Evolutionary conservation across 139 green algal species (phyloP).

Genomic region (Spirogloea muscicola): DNA sequence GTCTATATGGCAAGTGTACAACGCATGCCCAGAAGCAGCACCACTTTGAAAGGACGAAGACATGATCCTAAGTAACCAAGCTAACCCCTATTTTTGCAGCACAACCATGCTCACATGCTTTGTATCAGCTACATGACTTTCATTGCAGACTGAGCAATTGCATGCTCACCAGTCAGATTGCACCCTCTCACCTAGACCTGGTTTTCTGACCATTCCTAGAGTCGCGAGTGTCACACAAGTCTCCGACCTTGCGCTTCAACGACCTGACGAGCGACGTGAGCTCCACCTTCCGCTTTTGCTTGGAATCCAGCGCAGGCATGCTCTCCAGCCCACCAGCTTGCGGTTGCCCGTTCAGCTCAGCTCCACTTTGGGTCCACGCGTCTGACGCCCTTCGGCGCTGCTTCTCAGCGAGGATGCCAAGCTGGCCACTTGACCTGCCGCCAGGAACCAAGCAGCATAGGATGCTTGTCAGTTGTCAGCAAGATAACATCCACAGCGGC

Average conservation of each 20-base stretch:
- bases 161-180: too few relatives aligned
- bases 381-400: conserved; percentile 20
- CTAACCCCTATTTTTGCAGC: too few relatives aligned
- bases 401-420: conserved; percentile 38
- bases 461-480: background rate
- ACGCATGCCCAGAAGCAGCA: too few relatives aligned
- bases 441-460: conserved; percentile 3
- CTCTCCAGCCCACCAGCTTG: background rate
- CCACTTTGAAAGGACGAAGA: too few relatives aligned
- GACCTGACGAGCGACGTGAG: conserved; percentile 25
- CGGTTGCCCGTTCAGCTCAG: background rate
- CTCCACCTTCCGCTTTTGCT: conserved; percentile 23
- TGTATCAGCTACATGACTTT: too few relatives aligned
- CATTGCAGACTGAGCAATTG: too few relatives aligned
- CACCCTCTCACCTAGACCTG: too few relatives aligned
- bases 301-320: background rate
- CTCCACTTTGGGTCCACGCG: background rate
- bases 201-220: too few relatives aligned
- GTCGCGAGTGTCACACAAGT: too few relatives aligned
- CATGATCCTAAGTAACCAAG: too few relatives aligned
- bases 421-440: conserved; percentile 17
- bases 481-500: background rate
- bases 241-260: conserved; percentile 44
- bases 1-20: too few relatives aligned
- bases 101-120: too few relatives aligned